Evolutionary conservation across 2,329 filamentous ascomycete genomes (phyloP).

Genomic region (Neopestalotiopsis clavispora): DNA sequence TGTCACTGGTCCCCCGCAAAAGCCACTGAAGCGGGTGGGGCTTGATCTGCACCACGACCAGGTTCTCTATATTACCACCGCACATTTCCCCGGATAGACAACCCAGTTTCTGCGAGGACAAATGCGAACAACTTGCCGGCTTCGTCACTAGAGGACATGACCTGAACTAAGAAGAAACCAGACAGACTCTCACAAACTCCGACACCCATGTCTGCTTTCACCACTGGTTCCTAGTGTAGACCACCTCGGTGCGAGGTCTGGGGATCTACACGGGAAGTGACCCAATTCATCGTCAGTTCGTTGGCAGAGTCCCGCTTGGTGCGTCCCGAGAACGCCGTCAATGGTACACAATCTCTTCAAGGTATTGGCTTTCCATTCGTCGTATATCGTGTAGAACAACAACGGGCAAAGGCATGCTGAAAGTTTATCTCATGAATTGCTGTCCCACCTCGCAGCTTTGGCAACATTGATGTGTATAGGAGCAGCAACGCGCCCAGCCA

Average conservation of each 20-base stretch:
- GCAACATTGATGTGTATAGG: no score
- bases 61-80: conserved; percentile 11
- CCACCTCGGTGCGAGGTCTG: not conserved
- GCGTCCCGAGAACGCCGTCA: no score
- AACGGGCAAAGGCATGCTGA: no score
- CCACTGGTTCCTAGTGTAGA: not conserved
- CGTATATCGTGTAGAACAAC: no score
- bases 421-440: no score
- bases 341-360: no score
- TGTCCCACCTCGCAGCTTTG: no score
- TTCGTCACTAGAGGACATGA: not conserved
- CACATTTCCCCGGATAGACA: conserved; percentile 9
- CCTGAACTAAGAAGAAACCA: not conserved
- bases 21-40: not conserved
- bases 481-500: not conserved
- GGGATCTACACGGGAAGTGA: no score
- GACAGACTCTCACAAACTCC: conserved; percentile 5
- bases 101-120: conserved; percentile 15
- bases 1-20: not conserved
- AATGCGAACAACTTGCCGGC: conserved; percentile 12
- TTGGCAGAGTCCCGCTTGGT: no score
- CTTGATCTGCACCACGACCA: conserved; percentile 6
- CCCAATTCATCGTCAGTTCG: no score
- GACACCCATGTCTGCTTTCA: conserved; percentile 11
- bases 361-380: no score